phyloP scores from a whole-genome alignment of 257 asterid species.

The Rehmannia glutinosa region DNA sequence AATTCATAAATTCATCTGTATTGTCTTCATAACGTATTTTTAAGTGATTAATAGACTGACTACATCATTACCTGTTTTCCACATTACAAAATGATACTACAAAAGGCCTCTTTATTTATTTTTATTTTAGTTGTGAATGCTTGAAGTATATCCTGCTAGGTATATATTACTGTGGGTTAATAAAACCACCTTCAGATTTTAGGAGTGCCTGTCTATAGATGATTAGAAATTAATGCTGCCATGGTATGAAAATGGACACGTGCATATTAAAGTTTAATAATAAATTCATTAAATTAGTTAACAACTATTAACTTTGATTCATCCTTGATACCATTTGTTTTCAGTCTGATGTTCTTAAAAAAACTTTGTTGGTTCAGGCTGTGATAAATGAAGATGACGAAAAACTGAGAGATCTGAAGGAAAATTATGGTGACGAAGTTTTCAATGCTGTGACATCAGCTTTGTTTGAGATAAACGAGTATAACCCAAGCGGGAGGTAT shows the following conservation, averaged over 20 bases:
- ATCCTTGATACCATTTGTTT: not conserved
- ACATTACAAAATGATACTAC: not conserved
- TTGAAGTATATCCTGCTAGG: too few relatives aligned
- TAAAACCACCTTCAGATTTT: not conserved
- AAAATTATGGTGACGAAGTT: constrained; percentile 45
- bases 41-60: not conserved
- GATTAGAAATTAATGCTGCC: not conserved
- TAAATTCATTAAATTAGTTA: not conserved
- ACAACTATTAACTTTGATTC: not conserved
- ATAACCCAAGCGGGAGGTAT: constrained; percentile 84
- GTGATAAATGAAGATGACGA: constrained; percentile 67
- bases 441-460: constrained; percentile 63
- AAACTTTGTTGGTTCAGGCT: constrained; percentile 29
- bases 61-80: constrained; percentile 1
- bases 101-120: not conserved
- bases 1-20: not conserved
- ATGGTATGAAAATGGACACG: not conserved
- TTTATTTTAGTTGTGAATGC: too few relatives aligned
- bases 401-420: constrained; percentile 63
- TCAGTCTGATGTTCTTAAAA: not conserved
- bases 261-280: not conserved
- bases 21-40: not conserved
- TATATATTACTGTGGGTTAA: not conserved
- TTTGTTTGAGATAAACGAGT: constrained; percentile 63
- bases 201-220: not conserved